Evolutionary conservation across 2,329 filamentous ascomycete species (phyloP), one percentile per base, ranked within the genome.

Genomic region (Penicillium sp.): DNA sequence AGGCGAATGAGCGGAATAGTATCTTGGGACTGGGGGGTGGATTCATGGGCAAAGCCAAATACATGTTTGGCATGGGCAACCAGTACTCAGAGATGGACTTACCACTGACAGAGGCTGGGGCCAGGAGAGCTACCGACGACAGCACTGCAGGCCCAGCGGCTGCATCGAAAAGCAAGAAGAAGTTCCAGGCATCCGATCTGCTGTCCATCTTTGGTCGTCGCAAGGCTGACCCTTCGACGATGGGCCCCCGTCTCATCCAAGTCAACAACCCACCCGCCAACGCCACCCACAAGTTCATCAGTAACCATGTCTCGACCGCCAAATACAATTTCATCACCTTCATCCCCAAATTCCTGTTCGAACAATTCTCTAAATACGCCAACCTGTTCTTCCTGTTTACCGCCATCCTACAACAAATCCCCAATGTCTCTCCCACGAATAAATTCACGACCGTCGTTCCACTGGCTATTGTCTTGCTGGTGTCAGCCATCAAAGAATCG

Each of bases 341-440:
- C 74, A 71, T 97, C 16, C 94, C 94, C 47, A 99, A 99, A 75
- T 99, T 99, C 76, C 81, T 99, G 52, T 92, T 93, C 73, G 94
- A 99, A 75, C 94, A 99, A 73, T 99, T 99, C 77, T 97, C 92
- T 58, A 99, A 97, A 80, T 96, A 97, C 75, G 94, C 94, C 80
- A 99, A 99, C 77, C 77, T 99, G 69, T 99, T 99, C 81, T 99
- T 99, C 89, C 84, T 99, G 72, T 97, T 99, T 75, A 99, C 94
- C 33, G 92, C 94, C 14, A 87, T 86, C 36, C 79, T 99, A 42
- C 94, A 99, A 78, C 94, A 99, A 74, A 96, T 99, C 58, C 94
- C 94, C 19, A 88, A 89, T 62, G 88, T 99, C 58, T 96, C 92
- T 29, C 94, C 95, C 7, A 99, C 94, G 9, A 97, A 97, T 77